Conservation (phyloP, 2,329 filamentous ascomycete genomes). For the Fusarium sp. region DNA sequence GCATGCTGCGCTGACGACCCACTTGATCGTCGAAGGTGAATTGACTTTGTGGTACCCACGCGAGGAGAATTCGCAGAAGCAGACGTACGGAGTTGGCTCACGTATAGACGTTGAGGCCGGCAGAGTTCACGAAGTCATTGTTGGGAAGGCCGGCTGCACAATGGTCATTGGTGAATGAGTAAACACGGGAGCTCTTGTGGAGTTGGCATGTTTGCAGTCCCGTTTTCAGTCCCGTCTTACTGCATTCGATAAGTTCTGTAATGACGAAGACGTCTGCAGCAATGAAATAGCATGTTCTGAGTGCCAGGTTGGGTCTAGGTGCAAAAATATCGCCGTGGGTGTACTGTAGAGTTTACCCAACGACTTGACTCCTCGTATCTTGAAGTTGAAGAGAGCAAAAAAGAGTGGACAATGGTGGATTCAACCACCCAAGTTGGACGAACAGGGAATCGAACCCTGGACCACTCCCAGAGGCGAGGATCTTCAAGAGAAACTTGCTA, state of each 20-base stretch:
- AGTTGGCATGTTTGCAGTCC: neutral
- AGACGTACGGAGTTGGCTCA: constrained; percentile 69
- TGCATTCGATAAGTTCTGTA: no score
- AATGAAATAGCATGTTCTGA: neutral
- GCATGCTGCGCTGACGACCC: constrained; percentile 74
- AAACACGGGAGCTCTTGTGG: neutral
- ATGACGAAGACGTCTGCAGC: neutral
- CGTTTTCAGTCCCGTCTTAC: neutral
- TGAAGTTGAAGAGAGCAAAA: neutral
- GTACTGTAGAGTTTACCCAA: neutral
- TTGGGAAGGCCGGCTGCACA: constrained; percentile 74
- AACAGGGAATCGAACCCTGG: constrained; percentile 44
- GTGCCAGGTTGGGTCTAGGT: no score
- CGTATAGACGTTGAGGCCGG: constrained; percentile 75
- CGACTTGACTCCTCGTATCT: neutral
- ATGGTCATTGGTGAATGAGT: constrained; percentile 72
- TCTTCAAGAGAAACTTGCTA: constrained; percentile 29
- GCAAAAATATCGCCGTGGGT: neutral
- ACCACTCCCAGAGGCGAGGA: constrained; percentile 22
- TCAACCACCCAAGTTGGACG: constrained; percentile 35
- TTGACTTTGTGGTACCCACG: constrained; percentile 76
- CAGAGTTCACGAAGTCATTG: constrained; percentile 76
- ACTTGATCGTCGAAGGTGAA: constrained; percentile 74
- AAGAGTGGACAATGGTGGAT: constrained; percentile 12
- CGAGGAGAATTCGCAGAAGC: constrained; percentile 66